Evolutionary conservation across 2,329 filamentous ascomycete species (phyloP).

Genomic region (Penicillium italicum): DNA sequence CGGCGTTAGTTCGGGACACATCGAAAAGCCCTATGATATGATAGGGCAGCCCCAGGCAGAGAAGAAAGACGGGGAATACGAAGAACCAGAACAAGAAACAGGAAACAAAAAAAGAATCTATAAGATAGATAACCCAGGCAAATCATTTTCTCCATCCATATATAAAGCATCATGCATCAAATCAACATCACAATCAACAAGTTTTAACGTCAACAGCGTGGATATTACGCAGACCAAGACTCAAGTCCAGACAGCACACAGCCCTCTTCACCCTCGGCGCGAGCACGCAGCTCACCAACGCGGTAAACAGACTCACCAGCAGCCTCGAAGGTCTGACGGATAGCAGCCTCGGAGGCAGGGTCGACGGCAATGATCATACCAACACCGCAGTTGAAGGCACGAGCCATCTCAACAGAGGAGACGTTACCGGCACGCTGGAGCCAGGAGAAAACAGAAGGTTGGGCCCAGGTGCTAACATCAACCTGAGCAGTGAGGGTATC

Average conservation of each 20-base stretch:
- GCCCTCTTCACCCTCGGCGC: constrained; percentile 51
- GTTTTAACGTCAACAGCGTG: constrained; percentile 2
- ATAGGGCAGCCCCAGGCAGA: not conserved
- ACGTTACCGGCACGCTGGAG: constrained; percentile 70
- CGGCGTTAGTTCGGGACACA: constrained; percentile 15
- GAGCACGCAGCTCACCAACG: constrained; percentile 67
- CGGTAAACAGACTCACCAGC: constrained; percentile 72
- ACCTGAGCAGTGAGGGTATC: constrained; percentile 72
- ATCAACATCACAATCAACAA: constrained; percentile 7
- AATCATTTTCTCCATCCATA: constrained; percentile 8
- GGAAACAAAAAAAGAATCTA: constrained; percentile 6
- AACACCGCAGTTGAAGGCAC: constrained; percentile 91
- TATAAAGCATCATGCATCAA: constrained; percentile 9
- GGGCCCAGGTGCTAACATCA: constrained; percentile 69
- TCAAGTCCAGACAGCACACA: constrained; percentile 63
- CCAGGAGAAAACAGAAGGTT: constrained; percentile 82
- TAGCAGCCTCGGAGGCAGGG: constrained; percentile 17
- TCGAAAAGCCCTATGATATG: not conserved
- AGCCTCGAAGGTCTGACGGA: constrained; percentile 54
- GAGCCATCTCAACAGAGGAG: constrained; percentile 72
- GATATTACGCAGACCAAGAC: constrained; percentile 36
- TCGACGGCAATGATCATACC: constrained; percentile 89
- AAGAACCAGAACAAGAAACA: constrained; percentile 6
- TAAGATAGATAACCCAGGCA: constrained; percentile 6
- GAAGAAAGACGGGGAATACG: not conserved